Evolutionary conservation across 441 rosid genomes (phyloP), one percentile per base, ranked within the genome.

Genomic region (Pelargonium fulgidum): DNA sequence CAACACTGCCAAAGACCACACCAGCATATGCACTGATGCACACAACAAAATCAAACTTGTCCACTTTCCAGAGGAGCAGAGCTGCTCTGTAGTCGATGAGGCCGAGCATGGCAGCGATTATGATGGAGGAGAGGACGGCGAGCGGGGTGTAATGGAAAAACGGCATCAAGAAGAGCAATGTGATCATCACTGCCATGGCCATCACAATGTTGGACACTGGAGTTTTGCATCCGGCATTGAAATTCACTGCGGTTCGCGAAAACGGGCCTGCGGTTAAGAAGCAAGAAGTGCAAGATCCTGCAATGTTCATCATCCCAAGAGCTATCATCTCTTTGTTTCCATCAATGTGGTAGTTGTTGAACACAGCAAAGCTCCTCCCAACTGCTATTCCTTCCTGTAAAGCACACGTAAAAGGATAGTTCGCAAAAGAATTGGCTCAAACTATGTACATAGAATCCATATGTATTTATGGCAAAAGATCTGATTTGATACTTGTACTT

Each of bases 251-350:
- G 2, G 99, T 88, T 33, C 97, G 70, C 8, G 99, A 95, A 76
- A 95, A 95, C 3, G 97, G 97, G 91, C 98, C 98, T 44, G 99
- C 85, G 2, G 98, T 92, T 75, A 94, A 93, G 76, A 90, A 94
- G 79, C 93, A 92, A 65, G 99, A 94, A 66, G 96, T 87, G 87
- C 92, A 84, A 29, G 99, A 92, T 64, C 99, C 99, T 39, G 79
- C 85, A 19, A 94, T 85, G 80, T 94, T 94, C 99, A 94, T 94
- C 74, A 83, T 80, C 52, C 99, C 99, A 70, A 94, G 72, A 3
- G 99, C 99, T 42, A 94, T 87, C 99, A 92, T 94, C 78, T 94
- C 99, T 80, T 94, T 94, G 85, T 94, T 92, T 2, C 98, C 99
- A 70, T 94, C 98, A 13, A 94, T 87, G 73, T 92, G 86, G 81